Base-by-base conservation (phyloP, 768 basidiomycete genomes). In the Suillus luteus region DNA sequence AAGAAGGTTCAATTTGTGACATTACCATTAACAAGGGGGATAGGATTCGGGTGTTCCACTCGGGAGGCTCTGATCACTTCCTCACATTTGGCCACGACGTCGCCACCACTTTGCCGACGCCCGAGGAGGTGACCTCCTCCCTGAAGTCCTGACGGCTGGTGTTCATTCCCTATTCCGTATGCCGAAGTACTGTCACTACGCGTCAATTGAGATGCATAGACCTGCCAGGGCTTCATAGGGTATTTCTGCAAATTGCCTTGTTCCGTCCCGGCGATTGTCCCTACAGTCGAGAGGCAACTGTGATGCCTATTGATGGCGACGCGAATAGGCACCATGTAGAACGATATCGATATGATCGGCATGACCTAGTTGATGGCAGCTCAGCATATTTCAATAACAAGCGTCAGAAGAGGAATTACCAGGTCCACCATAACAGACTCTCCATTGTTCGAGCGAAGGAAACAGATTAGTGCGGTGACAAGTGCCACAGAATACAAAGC, bases 401-500 rank as follows among this genome's bases (percentile, higher is more conserved):
- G 51, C 15, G 1, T 19, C 5, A 17, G 31, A 27, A 14, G 27
- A 17, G 27, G 27, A 14, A 52, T 52, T 15, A 52, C 63, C 63
- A 64, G 22, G 22, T 64, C 63, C 3, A 49, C 9, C 11, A 64
- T 38, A 12, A 64, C 59, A 51, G 11, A 60, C 38, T 60, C 46
- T 38, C 63, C 63, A 24, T 60, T 59, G 51, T 33, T 52, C 10
- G 17, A 19, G 17, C 9, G 3, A 9, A 52, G 0, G 31, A 61
- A 64, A 40, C 63, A 64, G 0, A 64, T 22, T 12, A 55, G 41
- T 9, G 8, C 9, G 51, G 51, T 19, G 27, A 64, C 10, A 12
- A 64, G 60, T 24, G 60, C 19, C 19, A 61, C 60, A 8, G 63
- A 64, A 33, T 64, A 55, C 60, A 64, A 33, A 27, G 55, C 37